A percentile compares a stretch with the other conserved stretches of the same genome.
Evolutionary conservation across 331 rosid genomes (phyloP).

Genomic region (Quercus lobata): DNA sequence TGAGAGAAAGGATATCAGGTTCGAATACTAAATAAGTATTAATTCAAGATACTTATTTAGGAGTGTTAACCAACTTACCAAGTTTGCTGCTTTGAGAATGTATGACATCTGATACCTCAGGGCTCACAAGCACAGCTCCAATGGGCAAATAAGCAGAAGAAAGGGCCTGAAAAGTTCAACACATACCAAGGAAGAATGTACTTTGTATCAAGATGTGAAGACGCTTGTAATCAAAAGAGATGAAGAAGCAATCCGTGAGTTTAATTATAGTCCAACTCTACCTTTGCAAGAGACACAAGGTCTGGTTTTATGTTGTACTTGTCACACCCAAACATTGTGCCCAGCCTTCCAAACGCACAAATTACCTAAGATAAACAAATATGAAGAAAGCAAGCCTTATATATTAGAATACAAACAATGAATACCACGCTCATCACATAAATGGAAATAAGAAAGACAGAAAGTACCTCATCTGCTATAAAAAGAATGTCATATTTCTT

Average conservation of each 20-base stretch:
- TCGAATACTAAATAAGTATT: too few species aligned
- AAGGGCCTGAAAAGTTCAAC: slow-evolving; percentile 60
- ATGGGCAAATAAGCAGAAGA: slow-evolving; percentile 90
- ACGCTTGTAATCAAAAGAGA: neutral
- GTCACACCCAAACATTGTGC: slow-evolving; percentile 85
- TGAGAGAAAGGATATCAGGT: slow-evolving; percentile 31
- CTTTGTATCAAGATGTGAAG: slow-evolving; percentile 10
- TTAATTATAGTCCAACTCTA: slow-evolving; percentile 20
- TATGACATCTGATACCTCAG: slow-evolving; percentile 78
- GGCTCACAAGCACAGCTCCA: slow-evolving; percentile 89
- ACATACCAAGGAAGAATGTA: neutral
- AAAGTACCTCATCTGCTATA: slow-evolving; percentile 88
- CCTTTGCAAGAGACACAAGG: slow-evolving; percentile 91
- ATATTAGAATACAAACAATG: slow-evolving; percentile 9
- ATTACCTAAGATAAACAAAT: slow-evolving; percentile 58
- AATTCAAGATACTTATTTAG: slow-evolving; percentile 2
- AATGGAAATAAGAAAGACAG: slow-evolving; percentile 9
- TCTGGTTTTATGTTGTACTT: slow-evolving; percentile 89
- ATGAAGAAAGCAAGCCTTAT: slow-evolving; percentile 8
- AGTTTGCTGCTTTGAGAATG: slow-evolving; percentile 81
- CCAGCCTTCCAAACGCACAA: slow-evolving; percentile 96
- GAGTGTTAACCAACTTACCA: slow-evolving; percentile 39
- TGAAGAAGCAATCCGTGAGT: slow-evolving; percentile 5
- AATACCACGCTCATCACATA: neutral
- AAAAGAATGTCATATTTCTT: slow-evolving; percentile 95